Base-by-base conservation (phyloP, 148 eudicot genomes). In the Camellia granthamiana region DNA sequence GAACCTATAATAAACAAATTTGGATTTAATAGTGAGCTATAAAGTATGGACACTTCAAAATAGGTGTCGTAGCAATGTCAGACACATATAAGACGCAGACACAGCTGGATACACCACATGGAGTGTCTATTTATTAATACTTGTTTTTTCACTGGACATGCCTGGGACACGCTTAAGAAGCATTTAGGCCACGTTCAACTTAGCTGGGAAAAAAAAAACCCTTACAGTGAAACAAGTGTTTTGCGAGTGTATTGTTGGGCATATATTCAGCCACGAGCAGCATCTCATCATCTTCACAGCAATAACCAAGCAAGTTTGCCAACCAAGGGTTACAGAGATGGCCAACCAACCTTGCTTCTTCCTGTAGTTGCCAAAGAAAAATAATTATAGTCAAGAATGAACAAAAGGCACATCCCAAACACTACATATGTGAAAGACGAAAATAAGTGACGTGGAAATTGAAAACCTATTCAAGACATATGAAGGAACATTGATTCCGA, bases 181-280 rank as follows among this genome's bases (percentile, higher is more conserved):
- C 38, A 21, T 4, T 44, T 60, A 13, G 76, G n/a, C 44, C 43
- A 59, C 64, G 16, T 14, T n/a, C 2, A n/a, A 54, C 6, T 16
- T 0, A 21, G 13, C 6, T 30, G 38, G 38, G 38, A 1, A 30
- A 30, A 30, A 46, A 75, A 42, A 75, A 42, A 11, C 38, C 78
- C 90, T 86, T 89, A 92, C 93, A 92, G 78, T 90, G 93, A 85
- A 92, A 92, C 81, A 92, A 90, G 84, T 92, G 95, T 77, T 90
- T 92, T 61, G 95, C 91, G 41, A 92, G 95, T 9, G 95, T 92
- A 51, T 82, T 85, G 69, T 90, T 89, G 62, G 93, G 92, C 92
- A 90, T 83, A 83, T 86, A 92, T 79, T 92, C 95, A 0, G 93
- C 89, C 65, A 92, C 90, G 83, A 92, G 95, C 55, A 92, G 81